Conservation (phyloP, 306 rosid genomes). For the Castanospermum australe region DNA sequence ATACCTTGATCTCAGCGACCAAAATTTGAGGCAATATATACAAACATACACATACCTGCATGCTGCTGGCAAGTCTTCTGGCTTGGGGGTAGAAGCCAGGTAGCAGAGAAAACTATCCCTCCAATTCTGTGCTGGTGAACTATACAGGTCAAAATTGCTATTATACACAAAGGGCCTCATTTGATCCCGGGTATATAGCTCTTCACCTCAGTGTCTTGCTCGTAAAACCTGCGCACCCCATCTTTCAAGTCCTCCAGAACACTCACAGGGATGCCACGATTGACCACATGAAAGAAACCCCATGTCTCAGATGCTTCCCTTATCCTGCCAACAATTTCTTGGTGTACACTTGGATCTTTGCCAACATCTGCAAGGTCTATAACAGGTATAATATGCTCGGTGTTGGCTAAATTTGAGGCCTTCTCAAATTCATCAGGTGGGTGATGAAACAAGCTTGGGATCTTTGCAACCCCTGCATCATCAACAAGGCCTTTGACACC, state of each 20-base stretch:
- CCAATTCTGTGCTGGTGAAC: constrained; percentile 40
- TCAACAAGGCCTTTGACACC: constrained; percentile 56
- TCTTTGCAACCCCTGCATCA: constrained; percentile 48
- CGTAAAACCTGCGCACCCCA: constrained; percentile 32
- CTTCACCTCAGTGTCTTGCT: constrained; percentile 11
- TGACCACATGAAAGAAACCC: constrained; percentile 44
- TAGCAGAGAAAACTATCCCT: constrained; percentile 25
- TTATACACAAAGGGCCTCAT: constrained; percentile 19
- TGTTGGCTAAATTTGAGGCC: neutral
- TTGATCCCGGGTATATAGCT: constrained; percentile 15
- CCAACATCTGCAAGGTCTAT: constrained; percentile 34
- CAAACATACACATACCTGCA: constrained; percentile 30
- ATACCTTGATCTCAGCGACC: neutral
- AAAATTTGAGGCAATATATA: neutral
- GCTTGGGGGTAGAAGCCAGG: constrained; percentile 30
- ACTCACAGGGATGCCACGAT: constrained; percentile 35
- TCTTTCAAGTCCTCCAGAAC: constrained; percentile 40
- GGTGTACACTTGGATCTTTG: neutral
- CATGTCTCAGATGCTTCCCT: constrained; percentile 36
- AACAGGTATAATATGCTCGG: constrained; percentile 36
- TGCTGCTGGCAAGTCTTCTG: constrained; percentile 26
- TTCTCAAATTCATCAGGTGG: constrained; percentile 15
- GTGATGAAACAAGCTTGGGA: constrained; percentile 51
- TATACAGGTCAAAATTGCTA: constrained; percentile 40
- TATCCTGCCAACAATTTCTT: neutral